A percentile compares a stretch with the other conserved stretches of the same genome.
Conservation (phyloP, 768 basidiomycete species). For the Termitomyces titanicus region DNA sequence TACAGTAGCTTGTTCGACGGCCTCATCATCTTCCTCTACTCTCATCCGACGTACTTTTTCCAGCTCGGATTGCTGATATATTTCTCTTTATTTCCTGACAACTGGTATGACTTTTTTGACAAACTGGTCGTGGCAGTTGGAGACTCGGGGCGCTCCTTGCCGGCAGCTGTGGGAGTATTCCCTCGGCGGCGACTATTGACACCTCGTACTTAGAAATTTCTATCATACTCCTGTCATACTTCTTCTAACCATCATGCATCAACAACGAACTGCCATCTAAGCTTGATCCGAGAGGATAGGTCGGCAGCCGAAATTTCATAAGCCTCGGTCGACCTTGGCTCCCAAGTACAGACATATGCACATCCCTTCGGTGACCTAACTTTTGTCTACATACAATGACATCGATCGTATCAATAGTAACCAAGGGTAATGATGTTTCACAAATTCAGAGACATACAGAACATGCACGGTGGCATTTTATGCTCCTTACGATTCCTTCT, state of each 20-base stretch:
- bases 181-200: constrained; percentile 3
- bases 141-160: background rate
- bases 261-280: constrained; percentile 6
- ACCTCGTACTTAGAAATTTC: background rate
- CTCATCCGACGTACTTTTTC: background rate
- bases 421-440: background rate
- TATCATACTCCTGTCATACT: background rate
- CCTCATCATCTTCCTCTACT: background rate
- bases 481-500: too few relatives aligned
- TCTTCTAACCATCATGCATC: too few relatives aligned
- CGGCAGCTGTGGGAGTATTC: constrained; percentile 4
- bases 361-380: background rate
- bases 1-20: background rate
- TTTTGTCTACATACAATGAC: too few relatives aligned
- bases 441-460: background rate
- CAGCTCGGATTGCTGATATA: too few relatives aligned
- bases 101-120: constrained; percentile 5
- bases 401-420: too few relatives aligned
- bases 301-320: background rate
- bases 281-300: constrained; percentile 8
- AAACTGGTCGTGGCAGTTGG: constrained; percentile 6
- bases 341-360: too few relatives aligned
- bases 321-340: too few relatives aligned
- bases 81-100: too few relatives aligned
- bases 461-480: too few relatives aligned